A percentile compares a stretch with the other conserved stretches of the same genome.
These are phyloP conservation scores for Viridothelium virens DNA, from an alignment of 495 filamentous ascomycete genomes.

Conservation along the genomic window DNA sequence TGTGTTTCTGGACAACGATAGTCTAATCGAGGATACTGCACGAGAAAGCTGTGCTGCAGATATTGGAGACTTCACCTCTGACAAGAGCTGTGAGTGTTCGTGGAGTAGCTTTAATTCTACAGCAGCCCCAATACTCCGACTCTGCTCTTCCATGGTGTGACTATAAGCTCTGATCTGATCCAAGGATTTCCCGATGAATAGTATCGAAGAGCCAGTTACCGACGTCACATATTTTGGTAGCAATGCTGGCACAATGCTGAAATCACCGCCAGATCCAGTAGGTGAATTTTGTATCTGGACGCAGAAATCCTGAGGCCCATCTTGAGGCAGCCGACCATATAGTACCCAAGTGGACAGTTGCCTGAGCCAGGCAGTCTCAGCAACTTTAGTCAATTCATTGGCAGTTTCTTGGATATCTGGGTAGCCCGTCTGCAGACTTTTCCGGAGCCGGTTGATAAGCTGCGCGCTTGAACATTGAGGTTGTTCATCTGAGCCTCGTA, in stretches of 20 bases:
- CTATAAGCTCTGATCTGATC: conserved; percentile 62
- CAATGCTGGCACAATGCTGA: conserved; percentile 47
- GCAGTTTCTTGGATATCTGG: conserved; percentile 71
- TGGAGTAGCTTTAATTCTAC: conserved; percentile 57
- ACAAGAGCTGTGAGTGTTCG: conserved; percentile 65
- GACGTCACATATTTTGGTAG: conserved; percentile 71
- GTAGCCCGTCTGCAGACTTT: conserved; percentile 79
- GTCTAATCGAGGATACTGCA: conserved; percentile 65
- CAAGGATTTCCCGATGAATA: conserved; percentile 85
- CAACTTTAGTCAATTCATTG: conserved; percentile 58
- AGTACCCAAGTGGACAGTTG: conserved; percentile 83
- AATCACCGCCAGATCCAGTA: conserved; percentile 33
- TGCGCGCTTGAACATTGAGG: conserved; percentile 49
- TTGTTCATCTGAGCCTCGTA: conserved; percentile 9
- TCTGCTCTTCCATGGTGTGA: conserved; percentile 29
- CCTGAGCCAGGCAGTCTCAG: conserved; percentile 85
- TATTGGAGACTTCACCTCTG: conserved; percentile 62
- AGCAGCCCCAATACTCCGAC: conserved; percentile 37
- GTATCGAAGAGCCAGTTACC: conserved; percentile 67
- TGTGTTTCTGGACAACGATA: conserved; percentile 71
- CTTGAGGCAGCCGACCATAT: conserved; percentile 70
- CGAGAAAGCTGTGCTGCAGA: conserved; percentile 58
- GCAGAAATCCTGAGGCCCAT: conserved; percentile 74
- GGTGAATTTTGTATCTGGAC: conserved; percentile 46
- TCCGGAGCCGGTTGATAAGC: conserved; percentile 67